Percentiles rank a stretch among this genome's conserved stretches.
Conservation (phyloP, 768 basidiomycete species). For the Tylopilus intermedius region DNA sequence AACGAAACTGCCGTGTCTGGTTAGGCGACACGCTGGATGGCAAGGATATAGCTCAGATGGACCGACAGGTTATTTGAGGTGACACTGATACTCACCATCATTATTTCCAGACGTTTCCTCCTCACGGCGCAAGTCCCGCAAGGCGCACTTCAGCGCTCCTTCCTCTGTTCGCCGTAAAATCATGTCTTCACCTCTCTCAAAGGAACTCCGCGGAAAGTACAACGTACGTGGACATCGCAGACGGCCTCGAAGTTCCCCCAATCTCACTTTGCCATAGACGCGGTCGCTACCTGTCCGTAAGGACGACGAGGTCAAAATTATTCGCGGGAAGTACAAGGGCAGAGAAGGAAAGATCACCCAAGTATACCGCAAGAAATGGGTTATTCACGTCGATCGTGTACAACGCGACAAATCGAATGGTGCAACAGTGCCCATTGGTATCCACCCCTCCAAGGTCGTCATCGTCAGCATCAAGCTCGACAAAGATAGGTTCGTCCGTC, state of each 20-base stretch:
- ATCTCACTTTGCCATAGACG: slow-evolving; percentile 40
- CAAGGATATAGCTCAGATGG: slow-evolving; percentile 39
- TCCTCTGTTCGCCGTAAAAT: slow-evolving; percentile 95
- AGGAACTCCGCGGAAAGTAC: slow-evolving; percentile 91
- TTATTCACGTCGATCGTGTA: slow-evolving; percentile 97
- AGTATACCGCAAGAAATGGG: slow-evolving; percentile 99
- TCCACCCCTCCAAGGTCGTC: slow-evolving; percentile 96
- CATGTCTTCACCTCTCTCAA: slow-evolving; percentile 93
- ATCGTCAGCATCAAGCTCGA: slow-evolving; percentile 90
- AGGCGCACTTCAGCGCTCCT: slow-evolving; percentile 95
- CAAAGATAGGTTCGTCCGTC: slow-evolving; percentile 65
- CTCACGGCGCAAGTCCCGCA: slow-evolving; percentile 95
- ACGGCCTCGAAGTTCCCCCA: background rate
- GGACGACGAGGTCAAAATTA: slow-evolving; percentile 96
- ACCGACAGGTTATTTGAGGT: slow-evolving; percentile 12
- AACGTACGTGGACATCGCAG: slow-evolving; percentile 52
- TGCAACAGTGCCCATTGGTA: slow-evolving; percentile 86
- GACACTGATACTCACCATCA: slow-evolving; percentile 30
- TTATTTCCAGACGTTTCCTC: slow-evolving; percentile 70
- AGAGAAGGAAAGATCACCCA: slow-evolving; percentile 97
- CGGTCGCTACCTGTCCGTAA: slow-evolving; percentile 94
- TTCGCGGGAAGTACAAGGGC: slow-evolving; percentile 97
- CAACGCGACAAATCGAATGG: slow-evolving; percentile 97
- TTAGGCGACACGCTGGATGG: slow-evolving; percentile 52
- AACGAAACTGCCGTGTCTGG: slow-evolving; percentile 27